Conservation (phyloP, 1,284 basidiomycete genomes). For the Sutorius eximius region DNA sequence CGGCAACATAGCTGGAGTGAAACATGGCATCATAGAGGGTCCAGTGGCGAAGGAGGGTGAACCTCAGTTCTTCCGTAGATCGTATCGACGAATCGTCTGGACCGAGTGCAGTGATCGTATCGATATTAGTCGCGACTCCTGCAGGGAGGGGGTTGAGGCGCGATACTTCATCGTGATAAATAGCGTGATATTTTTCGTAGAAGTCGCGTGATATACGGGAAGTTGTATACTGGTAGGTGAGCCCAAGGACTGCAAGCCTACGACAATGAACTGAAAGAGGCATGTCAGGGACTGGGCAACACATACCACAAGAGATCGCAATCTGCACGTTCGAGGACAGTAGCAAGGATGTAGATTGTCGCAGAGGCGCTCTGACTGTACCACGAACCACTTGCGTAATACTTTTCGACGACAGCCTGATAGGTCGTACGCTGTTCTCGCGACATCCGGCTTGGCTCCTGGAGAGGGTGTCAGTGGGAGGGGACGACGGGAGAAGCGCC, state of each 20-base stretch:
- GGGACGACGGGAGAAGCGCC: not conserved
- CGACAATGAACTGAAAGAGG: slow-evolving; percentile 1
- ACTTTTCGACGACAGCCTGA: slow-evolving; percentile 67
- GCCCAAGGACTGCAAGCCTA: slow-evolving; percentile 91
- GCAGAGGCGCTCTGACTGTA: slow-evolving; percentile 89
- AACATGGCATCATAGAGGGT: slow-evolving; percentile 97
- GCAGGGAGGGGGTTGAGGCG: slow-evolving; percentile 74
- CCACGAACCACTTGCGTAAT: slow-evolving; percentile 86
- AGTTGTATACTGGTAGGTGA: slow-evolving; percentile 91
- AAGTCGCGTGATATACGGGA: slow-evolving; percentile 83
- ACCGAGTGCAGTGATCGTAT: slow-evolving; percentile 53
- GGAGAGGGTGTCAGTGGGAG: slow-evolving; percentile 10
- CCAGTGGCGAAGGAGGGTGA: slow-evolving; percentile 97
- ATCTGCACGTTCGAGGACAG: slow-evolving; percentile 85
- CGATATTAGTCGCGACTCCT: slow-evolving; percentile 36
- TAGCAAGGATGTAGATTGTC: slow-evolving; percentile 89
- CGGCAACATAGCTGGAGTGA: slow-evolving; percentile 95
- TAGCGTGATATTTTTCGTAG: slow-evolving; percentile 79
- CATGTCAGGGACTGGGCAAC: not conserved
- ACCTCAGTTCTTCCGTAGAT: slow-evolving; percentile 84
- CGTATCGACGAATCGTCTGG: slow-evolving; percentile 84
- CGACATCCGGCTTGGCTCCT: slow-evolving; percentile 52
- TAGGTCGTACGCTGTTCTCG: slow-evolving; percentile 69
- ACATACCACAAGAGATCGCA: slow-evolving; percentile 89
- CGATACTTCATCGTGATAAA: slow-evolving; percentile 88